Evolutionary conservation across 441 rosid genomes (phyloP).

Genomic region (Euphorbia celastroides): DNA sequence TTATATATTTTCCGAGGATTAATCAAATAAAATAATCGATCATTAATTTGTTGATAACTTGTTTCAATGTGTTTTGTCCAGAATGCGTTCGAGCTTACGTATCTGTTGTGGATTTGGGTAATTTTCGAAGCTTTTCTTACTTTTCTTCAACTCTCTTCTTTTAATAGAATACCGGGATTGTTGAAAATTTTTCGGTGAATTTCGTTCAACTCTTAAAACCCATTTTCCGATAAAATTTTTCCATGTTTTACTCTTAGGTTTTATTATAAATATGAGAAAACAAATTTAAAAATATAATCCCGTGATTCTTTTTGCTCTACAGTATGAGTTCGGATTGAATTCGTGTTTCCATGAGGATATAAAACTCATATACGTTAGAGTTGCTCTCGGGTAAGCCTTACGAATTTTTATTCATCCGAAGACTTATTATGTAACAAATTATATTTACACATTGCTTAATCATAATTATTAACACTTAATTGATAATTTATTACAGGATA

Average conservation of each 20-base stretch:
- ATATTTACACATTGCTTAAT: background rate
- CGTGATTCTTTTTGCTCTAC: slow-evolving; percentile 20
- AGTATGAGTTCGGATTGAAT: slow-evolving; percentile 86
- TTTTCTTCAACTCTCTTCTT: background rate
- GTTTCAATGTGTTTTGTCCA: slow-evolving; percentile 24
- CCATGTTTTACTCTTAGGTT: too few species aligned
- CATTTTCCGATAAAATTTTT: too few species aligned
- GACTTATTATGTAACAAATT: background rate
- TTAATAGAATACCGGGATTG: too few species aligned
- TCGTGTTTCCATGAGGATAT: slow-evolving; percentile 73
- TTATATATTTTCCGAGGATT: too few species aligned
- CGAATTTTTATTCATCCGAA: background rate
- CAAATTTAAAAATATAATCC: too few species aligned
- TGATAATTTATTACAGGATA: slow-evolving; percentile 33
- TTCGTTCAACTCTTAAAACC: too few species aligned
- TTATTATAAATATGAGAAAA: too few species aligned
- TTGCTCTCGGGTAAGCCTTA: slow-evolving; percentile 58
- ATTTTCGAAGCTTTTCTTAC: slow-evolving; percentile 4
- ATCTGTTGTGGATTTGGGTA: slow-evolving; percentile 94
- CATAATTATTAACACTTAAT: background rate
- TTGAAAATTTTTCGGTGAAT: too few species aligned
- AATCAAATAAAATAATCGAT: too few species aligned
- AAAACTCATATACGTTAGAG: slow-evolving; percentile 37
- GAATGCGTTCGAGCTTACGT: slow-evolving; percentile 92
- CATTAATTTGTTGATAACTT: background rate